A percentile compares a stretch with the other conserved stretches of the same genome.
Evolutionary conservation across 2,329 filamentous ascomycete species (phyloP).

Genomic region (Seiridium cupressi): DNA sequence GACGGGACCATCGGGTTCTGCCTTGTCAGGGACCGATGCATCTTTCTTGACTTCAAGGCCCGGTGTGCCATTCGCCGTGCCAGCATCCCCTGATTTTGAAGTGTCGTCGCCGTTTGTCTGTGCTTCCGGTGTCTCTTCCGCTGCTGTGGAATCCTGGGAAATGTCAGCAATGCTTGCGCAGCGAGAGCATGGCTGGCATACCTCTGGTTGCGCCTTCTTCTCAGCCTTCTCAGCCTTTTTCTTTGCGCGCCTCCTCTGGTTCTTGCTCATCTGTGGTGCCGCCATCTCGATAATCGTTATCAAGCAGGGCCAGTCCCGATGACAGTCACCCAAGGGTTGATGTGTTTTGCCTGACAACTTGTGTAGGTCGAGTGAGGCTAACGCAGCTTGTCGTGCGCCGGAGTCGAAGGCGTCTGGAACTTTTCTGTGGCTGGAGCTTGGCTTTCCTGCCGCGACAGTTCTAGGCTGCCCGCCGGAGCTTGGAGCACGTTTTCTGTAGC

Average conservation of each 20-base stretch:
- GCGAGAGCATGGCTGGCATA: constrained; percentile 24
- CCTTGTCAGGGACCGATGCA: constrained; percentile 30
- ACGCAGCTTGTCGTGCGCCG: too few relatives aligned
- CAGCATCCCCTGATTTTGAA: constrained; percentile 20
- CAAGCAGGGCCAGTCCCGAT: too few relatives aligned
- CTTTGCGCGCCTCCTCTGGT: constrained; percentile 87
- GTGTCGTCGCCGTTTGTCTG: constrained; percentile 24
- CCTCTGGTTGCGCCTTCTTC: constrained; percentile 65
- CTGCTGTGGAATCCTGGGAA: constrained; percentile 15
- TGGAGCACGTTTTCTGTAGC: background rate
- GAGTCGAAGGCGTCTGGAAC: background rate
- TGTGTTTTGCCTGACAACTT: background rate
- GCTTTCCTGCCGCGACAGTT: background rate
- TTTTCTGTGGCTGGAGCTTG: constrained; percentile 9
- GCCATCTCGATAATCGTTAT: constrained; percentile 48
- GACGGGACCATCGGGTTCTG: constrained; percentile 44
- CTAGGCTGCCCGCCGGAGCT: background rate
- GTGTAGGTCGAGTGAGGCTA: too few relatives aligned
- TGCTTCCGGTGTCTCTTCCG: constrained; percentile 32
- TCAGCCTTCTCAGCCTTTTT: constrained; percentile 94
- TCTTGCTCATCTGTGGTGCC: constrained; percentile 79
- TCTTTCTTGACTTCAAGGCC: constrained; percentile 44
- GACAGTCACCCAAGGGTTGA: background rate
- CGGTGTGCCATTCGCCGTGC: constrained; percentile 21
- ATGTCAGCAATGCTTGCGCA: constrained; percentile 9